These are phyloP conservation scores for Saccharomyces hybrid DNA, from an alignment of 1,139 yeast species.

Conservation along the genomic window DNA sequence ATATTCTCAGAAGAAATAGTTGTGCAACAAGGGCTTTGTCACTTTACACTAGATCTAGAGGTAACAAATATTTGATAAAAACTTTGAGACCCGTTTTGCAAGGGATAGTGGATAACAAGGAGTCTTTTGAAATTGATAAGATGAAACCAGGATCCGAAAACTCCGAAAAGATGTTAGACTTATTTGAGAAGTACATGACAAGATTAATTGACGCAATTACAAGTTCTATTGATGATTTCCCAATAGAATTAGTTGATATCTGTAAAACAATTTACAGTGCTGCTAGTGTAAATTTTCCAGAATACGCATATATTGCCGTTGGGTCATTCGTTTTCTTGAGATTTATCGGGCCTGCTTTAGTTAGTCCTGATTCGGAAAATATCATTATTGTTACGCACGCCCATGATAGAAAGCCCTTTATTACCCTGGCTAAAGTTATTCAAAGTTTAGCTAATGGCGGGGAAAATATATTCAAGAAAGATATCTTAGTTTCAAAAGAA, in stretches of 20 bases:
- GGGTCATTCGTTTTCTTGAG: constrained; percentile 84
- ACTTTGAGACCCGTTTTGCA: constrained; percentile 50
- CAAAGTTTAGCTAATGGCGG: constrained; percentile 87
- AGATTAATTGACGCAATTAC: constrained; percentile 56
- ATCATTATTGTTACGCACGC: constrained; percentile 35
- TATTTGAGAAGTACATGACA: constrained; percentile 52
- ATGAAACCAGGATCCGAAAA: constrained; percentile 34
- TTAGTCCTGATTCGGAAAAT: constrained; percentile 72
- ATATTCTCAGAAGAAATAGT: constrained; percentile 71
- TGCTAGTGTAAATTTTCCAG: constrained; percentile 60
- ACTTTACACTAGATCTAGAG: constrained; percentile 60
- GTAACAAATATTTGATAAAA: constrained; percentile 46
- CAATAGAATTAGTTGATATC: constrained; percentile 64
- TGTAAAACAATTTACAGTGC: constrained; percentile 66
- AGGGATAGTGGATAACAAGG: constrained; percentile 45
- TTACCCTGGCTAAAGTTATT: constrained; percentile 74
- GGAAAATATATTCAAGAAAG: constrained; percentile 52
- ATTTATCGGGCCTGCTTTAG: constrained; percentile 84
- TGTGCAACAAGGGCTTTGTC: constrained; percentile 74
- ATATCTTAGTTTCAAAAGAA: constrained; percentile 39
- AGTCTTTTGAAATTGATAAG: constrained; percentile 63
- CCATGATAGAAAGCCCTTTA: constrained; percentile 60
- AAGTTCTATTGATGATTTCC: constrained; percentile 50
- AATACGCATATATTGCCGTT: constrained; percentile 56
- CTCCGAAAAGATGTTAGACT: constrained; percentile 38